A percentile compares a stretch with the other conserved stretches of the same genome.
phyloP scores from a whole-genome alignment of 1,284 basidiomycete species.

The Ustilago curta region DNA sequence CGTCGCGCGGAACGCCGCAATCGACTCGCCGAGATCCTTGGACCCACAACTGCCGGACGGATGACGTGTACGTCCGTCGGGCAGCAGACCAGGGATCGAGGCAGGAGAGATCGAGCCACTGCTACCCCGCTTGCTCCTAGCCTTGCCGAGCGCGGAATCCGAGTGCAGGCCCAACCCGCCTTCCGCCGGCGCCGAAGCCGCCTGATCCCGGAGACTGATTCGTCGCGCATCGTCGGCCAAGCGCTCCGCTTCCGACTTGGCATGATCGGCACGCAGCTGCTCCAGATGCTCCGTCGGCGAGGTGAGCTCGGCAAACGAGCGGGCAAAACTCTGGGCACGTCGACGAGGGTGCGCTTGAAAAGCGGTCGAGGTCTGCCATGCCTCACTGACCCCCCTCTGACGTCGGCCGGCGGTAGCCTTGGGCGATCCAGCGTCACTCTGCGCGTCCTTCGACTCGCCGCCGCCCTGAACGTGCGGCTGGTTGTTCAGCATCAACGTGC shows the following conservation, averaged over 20 bases:
- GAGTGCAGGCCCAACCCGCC: slow-evolving; percentile 25
- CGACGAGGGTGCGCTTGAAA: slow-evolving; percentile 26
- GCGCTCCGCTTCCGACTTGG: slow-evolving; percentile 25
- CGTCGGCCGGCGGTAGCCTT: slow-evolving; percentile 8
- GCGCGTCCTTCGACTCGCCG: slow-evolving; percentile 5
- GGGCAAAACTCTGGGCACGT: slow-evolving; percentile 44
- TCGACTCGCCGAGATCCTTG: slow-evolving; percentile 38
- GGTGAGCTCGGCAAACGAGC: slow-evolving; percentile 48
- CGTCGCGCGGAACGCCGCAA: slow-evolving; percentile 41
- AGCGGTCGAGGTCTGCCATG: neutral
- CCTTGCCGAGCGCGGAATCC: no score
- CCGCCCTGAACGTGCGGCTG: neutral
- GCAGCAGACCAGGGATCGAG: slow-evolving; percentile 38
- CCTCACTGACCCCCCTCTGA: slow-evolving; percentile 35
- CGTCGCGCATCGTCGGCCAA: slow-evolving; percentile 24
- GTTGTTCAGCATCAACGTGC: slow-evolving; percentile 37
- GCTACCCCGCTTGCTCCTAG: slow-evolving; percentile 10
- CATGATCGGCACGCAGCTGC: slow-evolving; percentile 40
- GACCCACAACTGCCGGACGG: slow-evolving; percentile 46
- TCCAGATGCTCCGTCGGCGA: slow-evolving; percentile 39
- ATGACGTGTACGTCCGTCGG: slow-evolving; percentile 52
- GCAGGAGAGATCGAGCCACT: slow-evolving; percentile 26
- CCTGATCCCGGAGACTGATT: slow-evolving; percentile 22
- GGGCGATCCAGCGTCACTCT: slow-evolving; percentile 11
- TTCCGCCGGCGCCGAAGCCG: slow-evolving; percentile 10